Evolutionary conservation across 495 filamentous ascomycete species (phyloP).

Genomic region (Lasiosphaeria hispida): DNA sequence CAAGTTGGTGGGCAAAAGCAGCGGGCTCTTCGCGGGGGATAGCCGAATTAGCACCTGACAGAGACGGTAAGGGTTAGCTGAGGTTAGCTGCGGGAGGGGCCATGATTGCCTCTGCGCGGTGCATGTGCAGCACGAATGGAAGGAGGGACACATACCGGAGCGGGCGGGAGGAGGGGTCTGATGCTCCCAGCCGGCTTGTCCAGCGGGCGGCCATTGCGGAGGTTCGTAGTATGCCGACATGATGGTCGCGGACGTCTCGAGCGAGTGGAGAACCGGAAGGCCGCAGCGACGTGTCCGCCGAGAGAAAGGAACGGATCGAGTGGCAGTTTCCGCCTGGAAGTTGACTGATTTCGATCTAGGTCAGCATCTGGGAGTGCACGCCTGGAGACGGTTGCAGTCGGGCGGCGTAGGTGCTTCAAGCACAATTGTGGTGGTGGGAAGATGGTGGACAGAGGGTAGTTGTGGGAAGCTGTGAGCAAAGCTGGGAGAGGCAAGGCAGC

Average conservation of each 20-base stretch:
- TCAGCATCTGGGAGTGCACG: constrained; percentile 18
- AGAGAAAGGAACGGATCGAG: constrained; percentile 1
- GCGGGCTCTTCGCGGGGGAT: constrained; percentile 73
- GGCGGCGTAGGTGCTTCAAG: constrained; percentile 21
- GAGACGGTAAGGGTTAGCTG: constrained; percentile 36
- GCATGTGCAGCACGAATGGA: too few relatives aligned
- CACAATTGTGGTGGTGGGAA: constrained; percentile 9
- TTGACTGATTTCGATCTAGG: constrained; percentile 11
- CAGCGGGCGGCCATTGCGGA: constrained; percentile 69
- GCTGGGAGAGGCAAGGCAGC: constrained; percentile 8
- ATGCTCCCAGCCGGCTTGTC: constrained; percentile 67
- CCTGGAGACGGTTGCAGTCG: neutral
- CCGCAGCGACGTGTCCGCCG: constrained; percentile 30
- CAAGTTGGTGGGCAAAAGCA: constrained; percentile 86
- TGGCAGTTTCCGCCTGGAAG: constrained; percentile 20
- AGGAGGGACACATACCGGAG: constrained; percentile 58
- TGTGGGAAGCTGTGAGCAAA: constrained; percentile 10
- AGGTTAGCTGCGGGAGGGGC: neutral
- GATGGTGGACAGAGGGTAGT: neutral
- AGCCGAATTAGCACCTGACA: constrained; percentile 70
- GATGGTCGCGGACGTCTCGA: constrained; percentile 28
- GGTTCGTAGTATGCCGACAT: constrained; percentile 90
- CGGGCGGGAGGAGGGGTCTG: constrained; percentile 82
- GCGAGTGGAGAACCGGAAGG: constrained; percentile 33
- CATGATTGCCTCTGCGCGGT: too few relatives aligned